Percentiles rank a stretch among this genome's conserved stretches.
phyloP scores from a whole-genome alignment of 1,284 basidiomycete species.

The Irpex lacteus region DNA sequence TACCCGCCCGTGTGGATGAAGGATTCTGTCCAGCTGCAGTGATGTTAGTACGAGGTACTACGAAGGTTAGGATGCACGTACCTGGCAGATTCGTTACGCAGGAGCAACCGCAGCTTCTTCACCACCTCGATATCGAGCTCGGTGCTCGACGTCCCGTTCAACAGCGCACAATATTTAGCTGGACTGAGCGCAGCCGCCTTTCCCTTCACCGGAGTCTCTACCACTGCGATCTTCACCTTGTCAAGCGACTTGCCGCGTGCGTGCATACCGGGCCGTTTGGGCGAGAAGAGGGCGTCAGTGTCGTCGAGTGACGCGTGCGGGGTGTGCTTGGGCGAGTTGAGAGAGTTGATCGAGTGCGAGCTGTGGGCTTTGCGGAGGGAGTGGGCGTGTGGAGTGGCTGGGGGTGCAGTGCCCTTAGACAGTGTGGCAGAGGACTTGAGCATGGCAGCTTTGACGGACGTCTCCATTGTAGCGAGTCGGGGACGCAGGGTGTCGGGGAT shows the following conservation, averaged over 20 bases:
- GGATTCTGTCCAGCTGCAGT: constrained; percentile 89
- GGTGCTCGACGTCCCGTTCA: constrained; percentile 64
- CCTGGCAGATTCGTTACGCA: constrained; percentile 86
- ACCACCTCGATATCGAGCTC: constrained; percentile 68
- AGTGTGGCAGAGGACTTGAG: constrained; percentile 72
- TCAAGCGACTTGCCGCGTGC: constrained; percentile 26
- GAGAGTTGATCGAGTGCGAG: constrained; percentile 57
- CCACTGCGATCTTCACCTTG: neutral
- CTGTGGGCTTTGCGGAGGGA: constrained; percentile 64
- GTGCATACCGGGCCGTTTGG: constrained; percentile 8
- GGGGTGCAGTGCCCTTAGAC: constrained; percentile 38
- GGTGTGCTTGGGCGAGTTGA: constrained; percentile 49
- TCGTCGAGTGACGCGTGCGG: constrained; percentile 22
- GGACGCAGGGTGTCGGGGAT: no score
- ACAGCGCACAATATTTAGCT: constrained; percentile 59
- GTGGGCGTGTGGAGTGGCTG: constrained; percentile 24
- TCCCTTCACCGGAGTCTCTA: neutral
- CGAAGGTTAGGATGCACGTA: no score
- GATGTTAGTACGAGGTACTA: no score
- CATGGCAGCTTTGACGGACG: no score
- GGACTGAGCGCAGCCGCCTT: constrained; percentile 36
- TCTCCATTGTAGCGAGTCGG: no score
- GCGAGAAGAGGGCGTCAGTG: constrained; percentile 21
- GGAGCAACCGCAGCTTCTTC: constrained; percentile 75
- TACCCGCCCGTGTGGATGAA: constrained; percentile 89